Evolutionary conservation across 1,139 yeast species (phyloP), one percentile per base, ranked within the genome.

Genomic region (Nematodospora anomalae): DNA sequence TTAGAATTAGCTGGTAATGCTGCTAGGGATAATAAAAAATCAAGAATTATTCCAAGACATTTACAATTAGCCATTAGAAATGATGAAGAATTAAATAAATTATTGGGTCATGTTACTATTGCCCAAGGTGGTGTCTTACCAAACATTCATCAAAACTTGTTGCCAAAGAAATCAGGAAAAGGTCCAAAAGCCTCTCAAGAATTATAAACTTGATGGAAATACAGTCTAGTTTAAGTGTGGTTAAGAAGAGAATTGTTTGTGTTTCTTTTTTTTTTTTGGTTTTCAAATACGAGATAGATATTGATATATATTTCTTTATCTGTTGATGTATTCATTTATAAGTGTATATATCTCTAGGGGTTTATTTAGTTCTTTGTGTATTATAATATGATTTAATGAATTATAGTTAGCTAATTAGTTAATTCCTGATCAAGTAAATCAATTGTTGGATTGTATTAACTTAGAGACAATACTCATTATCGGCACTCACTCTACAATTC

Each of bases 71-170:
- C 97, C 62, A 90, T 92, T 76, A 85, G 97, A 81, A 92, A 92
- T 71, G 96, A 88, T 74, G 96, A 90, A 72, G 96, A 89, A 73
- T 79, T 89, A 68, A 90, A 89, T 82, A 87, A 83, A 70, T 78
- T 86, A 51, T 64, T 67, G 45, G 73, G 73, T 43, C 66, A 67
- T 49, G 73, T 67, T 38, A 67, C 95, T 51, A 87, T 87, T 58
- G 95, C 96, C 54, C 95, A 87, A 76, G 96, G 96, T 83, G 98
- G 96, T 84, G 96, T 88, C 51, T 79, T 87, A 67, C 96, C 96
- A 76, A 88, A 90, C 84, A 83, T 83, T 63, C 96, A 90, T 74
- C 92, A 84, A 71, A 84, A 84, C 79, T 81, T 90, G 69, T 82
- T 89, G 70, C 96, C 97, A 74, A 82, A 87, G 82, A 90, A 90